phyloP scores from a whole-genome alignment of 2,329 filamentous ascomycete species.

The Metarhizium rileyi region DNA sequence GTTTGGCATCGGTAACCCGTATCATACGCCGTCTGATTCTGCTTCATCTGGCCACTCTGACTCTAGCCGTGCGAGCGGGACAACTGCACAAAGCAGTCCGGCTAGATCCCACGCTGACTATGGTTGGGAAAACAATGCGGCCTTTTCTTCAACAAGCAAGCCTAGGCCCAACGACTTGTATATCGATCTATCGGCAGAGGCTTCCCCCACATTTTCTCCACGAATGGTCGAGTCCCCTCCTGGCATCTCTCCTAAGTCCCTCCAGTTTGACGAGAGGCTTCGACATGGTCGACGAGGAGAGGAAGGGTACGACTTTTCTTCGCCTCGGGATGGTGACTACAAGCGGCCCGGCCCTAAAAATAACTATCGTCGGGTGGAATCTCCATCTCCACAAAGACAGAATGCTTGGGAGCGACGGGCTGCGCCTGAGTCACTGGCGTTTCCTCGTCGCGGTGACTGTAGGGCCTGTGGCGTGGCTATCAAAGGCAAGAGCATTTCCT shows the following conservation, averaged over 20 bases:
- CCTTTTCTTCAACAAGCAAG: slow-evolving; percentile 40
- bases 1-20: slow-evolving; percentile 52
- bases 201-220: slow-evolving; percentile 14
- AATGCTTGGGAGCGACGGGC: slow-evolving; percentile 17
- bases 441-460: slow-evolving; percentile 61
- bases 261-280: slow-evolving; percentile 8
- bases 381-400: not conserved
- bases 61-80: slow-evolving; percentile 45
- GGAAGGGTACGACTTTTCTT: slow-evolving; percentile 6
- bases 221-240: slow-evolving; percentile 20
- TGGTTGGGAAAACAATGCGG: slow-evolving; percentile 44
- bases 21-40: slow-evolving; percentile 55
- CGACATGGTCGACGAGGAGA: not conserved
- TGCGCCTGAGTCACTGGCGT: slow-evolving; percentile 28
- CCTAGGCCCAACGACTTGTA: slow-evolving; percentile 19
- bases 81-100: slow-evolving; percentile 48
- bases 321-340: slow-evolving; percentile 1
- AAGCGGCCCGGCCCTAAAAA: not conserved
- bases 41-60: slow-evolving; percentile 55
- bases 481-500: slow-evolving; percentile 84
- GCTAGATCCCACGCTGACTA: slow-evolving; percentile 32
- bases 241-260: slow-evolving; percentile 15
- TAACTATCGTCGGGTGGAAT: not conserved
- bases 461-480: slow-evolving; percentile 73
- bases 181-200: slow-evolving; percentile 23